Evolutionary conservation across 352 stramenopile species (phyloP).

Genomic region (Pythium diclinum): DNA sequence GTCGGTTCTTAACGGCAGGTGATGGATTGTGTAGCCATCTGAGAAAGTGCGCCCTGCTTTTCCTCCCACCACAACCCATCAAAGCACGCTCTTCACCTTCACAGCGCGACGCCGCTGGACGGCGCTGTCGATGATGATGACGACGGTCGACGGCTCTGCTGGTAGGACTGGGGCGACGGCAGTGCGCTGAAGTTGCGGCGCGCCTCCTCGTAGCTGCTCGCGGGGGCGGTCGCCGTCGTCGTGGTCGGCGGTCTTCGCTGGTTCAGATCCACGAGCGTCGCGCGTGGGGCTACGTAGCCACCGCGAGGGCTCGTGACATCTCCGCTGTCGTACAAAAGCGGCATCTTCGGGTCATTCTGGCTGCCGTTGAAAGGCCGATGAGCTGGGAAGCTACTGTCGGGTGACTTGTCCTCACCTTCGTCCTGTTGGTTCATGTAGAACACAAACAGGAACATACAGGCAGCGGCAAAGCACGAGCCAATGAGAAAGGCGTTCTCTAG

Average conservation of each 20-base stretch:
- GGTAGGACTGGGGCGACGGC: slow-evolving; percentile 31
- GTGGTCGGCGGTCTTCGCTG: slow-evolving; percentile 10
- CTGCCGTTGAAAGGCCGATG: slow-evolving; percentile 11
- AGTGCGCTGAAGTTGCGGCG: slow-evolving; percentile 45
- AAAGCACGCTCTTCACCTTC: neutral
- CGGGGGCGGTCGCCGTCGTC: neutral
- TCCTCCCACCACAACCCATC: neutral
- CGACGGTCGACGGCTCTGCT: slow-evolving; percentile 4
- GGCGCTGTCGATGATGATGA: neutral
- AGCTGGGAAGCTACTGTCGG: neutral
- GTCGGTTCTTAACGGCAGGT: slow-evolving; percentile 10
- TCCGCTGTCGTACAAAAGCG: slow-evolving; percentile 43
- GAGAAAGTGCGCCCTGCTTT: neutral
- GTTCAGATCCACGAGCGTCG: slow-evolving; percentile 23
- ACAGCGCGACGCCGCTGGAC: slow-evolving; percentile 2
- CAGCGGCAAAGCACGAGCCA: slow-evolving; percentile 65
- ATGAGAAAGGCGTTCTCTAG: slow-evolving; percentile 70
- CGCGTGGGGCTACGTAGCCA: slow-evolving; percentile 10
- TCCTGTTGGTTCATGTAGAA: slow-evolving; percentile 81
- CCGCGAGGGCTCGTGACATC: slow-evolving; percentile 18
- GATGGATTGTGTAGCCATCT: slow-evolving; percentile 18
- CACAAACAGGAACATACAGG: slow-evolving; percentile 77
- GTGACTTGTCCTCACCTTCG: slow-evolving; percentile 27
- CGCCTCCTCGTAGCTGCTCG: slow-evolving; percentile 48
- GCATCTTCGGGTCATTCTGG: slow-evolving; percentile 60